Conservation (phyloP, 2,329 filamentous ascomycete species). For the Alternaria dauci region DNA sequence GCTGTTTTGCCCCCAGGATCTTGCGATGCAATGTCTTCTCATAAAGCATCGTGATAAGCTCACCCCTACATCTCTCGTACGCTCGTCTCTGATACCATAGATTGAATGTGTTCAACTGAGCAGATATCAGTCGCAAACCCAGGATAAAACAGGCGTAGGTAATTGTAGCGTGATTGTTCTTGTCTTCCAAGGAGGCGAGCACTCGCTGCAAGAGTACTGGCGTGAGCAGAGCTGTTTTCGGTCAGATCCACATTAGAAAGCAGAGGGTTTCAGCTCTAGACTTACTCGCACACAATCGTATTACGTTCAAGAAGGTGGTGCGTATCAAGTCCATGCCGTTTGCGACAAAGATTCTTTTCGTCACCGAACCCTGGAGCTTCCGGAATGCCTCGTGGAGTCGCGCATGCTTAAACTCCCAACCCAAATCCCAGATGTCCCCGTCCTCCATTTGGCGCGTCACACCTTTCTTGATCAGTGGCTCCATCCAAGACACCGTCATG, state of each 20-base stretch:
- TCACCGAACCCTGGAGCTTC: slow-evolving; percentile 74
- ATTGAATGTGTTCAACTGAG: slow-evolving; percentile 72
- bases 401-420: slow-evolving; percentile 82
- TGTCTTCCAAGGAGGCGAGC: slow-evolving; percentile 70
- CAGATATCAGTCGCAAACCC: slow-evolving; percentile 65
- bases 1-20: slow-evolving; percentile 49
- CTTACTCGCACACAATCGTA: slow-evolving; percentile 67
- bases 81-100: slow-evolving; percentile 85
- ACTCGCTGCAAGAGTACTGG: slow-evolving; percentile 78
- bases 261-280: neutral
- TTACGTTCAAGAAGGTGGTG: slow-evolving; percentile 68
- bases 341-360: slow-evolving; percentile 73
- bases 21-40: slow-evolving; percentile 78
- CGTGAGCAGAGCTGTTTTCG: slow-evolving; percentile 52
- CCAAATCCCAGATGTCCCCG: slow-evolving; percentile 81
- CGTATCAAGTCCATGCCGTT: slow-evolving; percentile 82
- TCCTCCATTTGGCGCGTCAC: slow-evolving; percentile 73
- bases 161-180: slow-evolving; percentile 63
- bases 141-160: slow-evolving; percentile 72
- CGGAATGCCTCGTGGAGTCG: slow-evolving; percentile 78
- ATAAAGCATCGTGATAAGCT: slow-evolving; percentile 85
- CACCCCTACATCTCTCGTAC: slow-evolving; percentile 84
- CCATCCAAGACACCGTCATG: slow-evolving; percentile 85
- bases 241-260: slow-evolving; percentile 7
- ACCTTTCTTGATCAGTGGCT: slow-evolving; percentile 73